Conservation (phyloP, 1,284 basidiomycete genomes). For the Ganoderma boninense region DNA sequence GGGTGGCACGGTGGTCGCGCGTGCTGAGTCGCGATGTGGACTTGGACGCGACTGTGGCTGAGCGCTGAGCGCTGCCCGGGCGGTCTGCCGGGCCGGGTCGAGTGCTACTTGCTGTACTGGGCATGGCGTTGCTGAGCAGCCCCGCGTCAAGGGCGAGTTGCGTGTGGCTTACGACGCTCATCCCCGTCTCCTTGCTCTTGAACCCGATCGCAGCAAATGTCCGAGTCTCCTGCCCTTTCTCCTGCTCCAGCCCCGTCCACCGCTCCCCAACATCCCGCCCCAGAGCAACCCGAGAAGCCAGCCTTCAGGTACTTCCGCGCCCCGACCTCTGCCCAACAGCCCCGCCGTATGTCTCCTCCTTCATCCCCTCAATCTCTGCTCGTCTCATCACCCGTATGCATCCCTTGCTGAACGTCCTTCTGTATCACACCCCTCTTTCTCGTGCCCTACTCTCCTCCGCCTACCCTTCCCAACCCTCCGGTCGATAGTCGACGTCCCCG, state of each 20-base stretch:
- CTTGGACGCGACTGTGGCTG: too few species aligned
- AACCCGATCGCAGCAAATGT: not conserved
- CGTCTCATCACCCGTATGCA: not conserved
- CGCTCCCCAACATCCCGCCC: not conserved
- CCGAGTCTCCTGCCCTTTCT: not conserved
- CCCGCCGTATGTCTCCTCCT: conserved; percentile 29
- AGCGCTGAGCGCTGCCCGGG: too few species aligned
- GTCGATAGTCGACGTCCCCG: conserved; percentile 57
- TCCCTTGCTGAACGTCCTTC: not conserved
- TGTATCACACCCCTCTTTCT: not conserved
- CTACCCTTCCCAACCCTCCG: not conserved
- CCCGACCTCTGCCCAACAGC: conserved; percentile 26
- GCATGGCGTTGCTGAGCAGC: too few species aligned
- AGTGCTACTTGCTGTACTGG: too few species aligned
- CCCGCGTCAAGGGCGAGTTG: not conserved
- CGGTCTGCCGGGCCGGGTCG: too few species aligned
- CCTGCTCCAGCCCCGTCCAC: not conserved
- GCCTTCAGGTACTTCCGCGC: conserved; percentile 33
- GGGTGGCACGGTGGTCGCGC: too few species aligned
- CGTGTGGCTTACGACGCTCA: not conserved
- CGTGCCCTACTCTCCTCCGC: not conserved
- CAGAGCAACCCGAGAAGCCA: conserved; percentile 15
- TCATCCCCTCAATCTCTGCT: not conserved
- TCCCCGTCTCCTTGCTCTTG: not conserved
- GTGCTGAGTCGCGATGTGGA: too few species aligned